Percentiles rank a stretch among this genome's conserved stretches.
These are phyloP conservation scores for Cinchona pubescens DNA, from an alignment of 257 asterid genomes.

Conservation along the genomic window DNA sequence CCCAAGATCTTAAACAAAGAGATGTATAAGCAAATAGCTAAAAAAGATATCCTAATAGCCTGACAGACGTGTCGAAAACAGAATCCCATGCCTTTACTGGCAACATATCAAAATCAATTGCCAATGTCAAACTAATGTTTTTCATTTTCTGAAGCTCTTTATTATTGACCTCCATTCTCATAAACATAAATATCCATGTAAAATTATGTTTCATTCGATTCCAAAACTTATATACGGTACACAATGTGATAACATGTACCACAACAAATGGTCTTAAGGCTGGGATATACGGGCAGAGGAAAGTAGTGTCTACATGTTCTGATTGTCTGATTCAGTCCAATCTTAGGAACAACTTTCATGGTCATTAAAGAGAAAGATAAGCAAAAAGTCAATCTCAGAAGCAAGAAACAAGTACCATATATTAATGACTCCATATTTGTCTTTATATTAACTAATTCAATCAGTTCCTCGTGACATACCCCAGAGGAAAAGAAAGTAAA, in stretches of 20 bases:
- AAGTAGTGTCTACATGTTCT: not conserved
- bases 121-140: not conserved
- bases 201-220: not conserved
- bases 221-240: not conserved
- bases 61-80: not conserved
- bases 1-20: slow-evolving; percentile 57
- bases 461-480: not conserved
- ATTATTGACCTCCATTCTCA: not conserved
- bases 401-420: not conserved
- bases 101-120: not conserved
- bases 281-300: not conserved
- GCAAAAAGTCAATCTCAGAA: not conserved
- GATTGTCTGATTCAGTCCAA: not conserved
- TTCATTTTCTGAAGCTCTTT: not conserved
- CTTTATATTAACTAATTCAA: not conserved
- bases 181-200: not conserved
- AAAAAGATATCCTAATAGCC: not conserved
- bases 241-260: not conserved
- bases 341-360: not conserved
- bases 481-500: not conserved
- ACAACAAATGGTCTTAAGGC: not conserved
- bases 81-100: not conserved
- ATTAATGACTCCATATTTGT: not conserved
- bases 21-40: not conserved
- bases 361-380: not conserved